phyloP scores from a whole-genome alignment of 768 basidiomycete genomes.

The Cystofilobasidium macerans region DNA sequence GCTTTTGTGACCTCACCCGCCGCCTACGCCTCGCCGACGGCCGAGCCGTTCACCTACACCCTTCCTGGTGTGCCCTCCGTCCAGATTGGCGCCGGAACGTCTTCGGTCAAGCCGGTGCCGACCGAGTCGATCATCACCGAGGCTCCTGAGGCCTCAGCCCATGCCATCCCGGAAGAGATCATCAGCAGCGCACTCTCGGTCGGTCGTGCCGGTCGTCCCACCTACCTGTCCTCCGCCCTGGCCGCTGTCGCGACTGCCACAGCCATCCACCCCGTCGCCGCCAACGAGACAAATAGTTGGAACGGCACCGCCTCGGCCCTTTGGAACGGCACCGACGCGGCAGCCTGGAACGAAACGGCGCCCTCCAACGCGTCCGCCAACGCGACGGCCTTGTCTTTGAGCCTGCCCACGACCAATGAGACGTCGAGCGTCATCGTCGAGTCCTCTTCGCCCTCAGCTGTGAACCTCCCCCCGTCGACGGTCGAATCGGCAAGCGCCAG shows the following conservation, averaged over 20 bases:
- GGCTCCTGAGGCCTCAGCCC: not conserved
- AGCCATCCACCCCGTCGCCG: not conserved
- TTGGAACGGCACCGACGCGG: no score
- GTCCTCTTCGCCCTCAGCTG: not conserved
- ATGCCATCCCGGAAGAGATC: not conserved
- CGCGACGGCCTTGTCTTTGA: not conserved
- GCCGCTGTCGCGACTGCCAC: not conserved
- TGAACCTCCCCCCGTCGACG: not conserved
- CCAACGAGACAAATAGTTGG: not conserved
- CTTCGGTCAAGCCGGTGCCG: not conserved
- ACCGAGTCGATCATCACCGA: not conserved
- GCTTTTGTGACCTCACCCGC: not conserved
- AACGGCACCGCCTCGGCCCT: not conserved
- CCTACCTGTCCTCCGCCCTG: not conserved
- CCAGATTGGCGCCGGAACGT: not conserved
- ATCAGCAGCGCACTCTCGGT: not conserved
- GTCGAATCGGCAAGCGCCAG: not conserved
- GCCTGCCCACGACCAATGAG: no score
- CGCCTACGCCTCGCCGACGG: not conserved
- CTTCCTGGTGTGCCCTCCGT: not conserved
- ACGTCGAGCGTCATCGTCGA: not conserved
- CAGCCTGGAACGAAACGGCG: no score
- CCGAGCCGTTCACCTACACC: not conserved
- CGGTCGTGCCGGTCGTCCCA: not conserved
- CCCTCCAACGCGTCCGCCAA: not conserved